Conservation (phyloP, 345 rosid species). For the Eucalyptus marginata region DNA sequence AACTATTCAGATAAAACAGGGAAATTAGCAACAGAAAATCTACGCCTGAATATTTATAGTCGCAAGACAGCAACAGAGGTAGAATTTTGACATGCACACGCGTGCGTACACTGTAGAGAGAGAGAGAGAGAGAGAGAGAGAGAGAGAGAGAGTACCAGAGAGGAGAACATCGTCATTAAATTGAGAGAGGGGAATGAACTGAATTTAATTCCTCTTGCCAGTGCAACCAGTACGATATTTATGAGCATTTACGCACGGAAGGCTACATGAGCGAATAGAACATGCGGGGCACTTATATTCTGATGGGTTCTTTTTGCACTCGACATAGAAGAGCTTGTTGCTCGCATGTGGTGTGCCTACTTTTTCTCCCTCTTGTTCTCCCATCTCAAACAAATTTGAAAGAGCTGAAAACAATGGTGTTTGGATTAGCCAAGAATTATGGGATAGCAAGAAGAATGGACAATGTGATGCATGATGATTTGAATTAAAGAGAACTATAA, state of each 20-base stretch:
- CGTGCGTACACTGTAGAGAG: not conserved
- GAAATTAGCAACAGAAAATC: too few relatives aligned
- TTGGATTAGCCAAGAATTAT: too few relatives aligned
- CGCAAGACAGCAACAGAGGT: not conserved
- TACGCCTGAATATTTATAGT: too few relatives aligned
- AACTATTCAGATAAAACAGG: too few relatives aligned
- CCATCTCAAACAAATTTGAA: too few relatives aligned
- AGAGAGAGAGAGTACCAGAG: conserved; percentile 28
- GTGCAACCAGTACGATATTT: conserved; percentile 65
- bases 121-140: too few relatives aligned
- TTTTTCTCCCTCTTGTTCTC: too few relatives aligned
- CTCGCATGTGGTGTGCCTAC: too few relatives aligned
- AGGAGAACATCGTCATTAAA: conserved; percentile 58
- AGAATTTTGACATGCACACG: not conserved
- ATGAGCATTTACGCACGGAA: conserved; percentile 73
- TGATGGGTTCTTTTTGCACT: conserved; percentile 37
- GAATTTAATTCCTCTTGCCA: conserved; percentile 43
- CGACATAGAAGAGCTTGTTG: conserved; percentile 9
- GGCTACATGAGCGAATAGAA: conserved; percentile 62
- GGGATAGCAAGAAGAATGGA: too few relatives aligned
- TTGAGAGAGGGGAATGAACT: conserved; percentile 42
- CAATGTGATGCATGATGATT: too few relatives aligned
- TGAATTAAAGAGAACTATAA: too few relatives aligned
- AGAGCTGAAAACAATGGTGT: too few relatives aligned
- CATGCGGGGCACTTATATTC: conserved; percentile 73